A percentile compares a stretch with the other conserved stretches of the same genome.
These are phyloP conservation scores for Starmerella ratchasimensis DNA, from an alignment of 805 yeast species.

Conservation along the genomic window DNA sequence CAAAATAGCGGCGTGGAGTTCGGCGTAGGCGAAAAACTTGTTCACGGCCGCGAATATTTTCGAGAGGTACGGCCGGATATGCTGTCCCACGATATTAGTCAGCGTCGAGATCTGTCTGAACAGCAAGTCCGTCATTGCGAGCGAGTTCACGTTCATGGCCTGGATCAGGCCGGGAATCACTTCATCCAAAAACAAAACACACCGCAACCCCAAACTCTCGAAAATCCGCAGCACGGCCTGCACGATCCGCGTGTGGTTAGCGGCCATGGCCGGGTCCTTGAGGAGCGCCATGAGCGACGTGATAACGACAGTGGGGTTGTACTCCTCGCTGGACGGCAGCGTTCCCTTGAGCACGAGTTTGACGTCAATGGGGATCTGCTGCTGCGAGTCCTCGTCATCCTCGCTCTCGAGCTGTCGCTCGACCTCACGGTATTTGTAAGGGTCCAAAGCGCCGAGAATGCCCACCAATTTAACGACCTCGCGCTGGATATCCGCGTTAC, in stretches of 20 bases:
- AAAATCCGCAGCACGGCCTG: constrained; percentile 87
- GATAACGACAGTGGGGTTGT: constrained; percentile 89
- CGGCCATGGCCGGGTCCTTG: constrained; percentile 68
- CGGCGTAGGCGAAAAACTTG: constrained; percentile 51
- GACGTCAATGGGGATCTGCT: constrained; percentile 82
- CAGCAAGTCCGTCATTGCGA: constrained; percentile 68
- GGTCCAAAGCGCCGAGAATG: constrained; percentile 91
- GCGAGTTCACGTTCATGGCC: constrained; percentile 64
- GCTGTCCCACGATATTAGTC: constrained; percentile 72
- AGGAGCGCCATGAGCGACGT: constrained; percentile 69
- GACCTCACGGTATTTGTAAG: constrained; percentile 85
- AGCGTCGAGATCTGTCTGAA: constrained; percentile 77
- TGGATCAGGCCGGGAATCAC: constrained; percentile 76
- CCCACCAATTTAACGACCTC: constrained; percentile 86
- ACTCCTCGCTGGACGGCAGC: constrained; percentile 82
- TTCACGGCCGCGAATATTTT: constrained; percentile 62
- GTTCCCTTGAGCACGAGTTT: constrained; percentile 84
- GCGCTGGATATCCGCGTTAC: constrained; percentile 51
- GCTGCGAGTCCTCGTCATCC: constrained; percentile 40
- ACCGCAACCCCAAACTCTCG: constrained; percentile 73
- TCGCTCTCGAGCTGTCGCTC: constrained; percentile 47
- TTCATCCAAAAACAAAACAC: constrained; percentile 77
- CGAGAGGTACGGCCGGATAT: constrained; percentile 67
- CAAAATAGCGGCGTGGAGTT: constrained; percentile 65
- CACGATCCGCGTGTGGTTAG: constrained; percentile 84